These are phyloP conservation scores for Candida methanosorbosa DNA, from an alignment of 805 yeast species.

Conservation along the genomic window DNA sequence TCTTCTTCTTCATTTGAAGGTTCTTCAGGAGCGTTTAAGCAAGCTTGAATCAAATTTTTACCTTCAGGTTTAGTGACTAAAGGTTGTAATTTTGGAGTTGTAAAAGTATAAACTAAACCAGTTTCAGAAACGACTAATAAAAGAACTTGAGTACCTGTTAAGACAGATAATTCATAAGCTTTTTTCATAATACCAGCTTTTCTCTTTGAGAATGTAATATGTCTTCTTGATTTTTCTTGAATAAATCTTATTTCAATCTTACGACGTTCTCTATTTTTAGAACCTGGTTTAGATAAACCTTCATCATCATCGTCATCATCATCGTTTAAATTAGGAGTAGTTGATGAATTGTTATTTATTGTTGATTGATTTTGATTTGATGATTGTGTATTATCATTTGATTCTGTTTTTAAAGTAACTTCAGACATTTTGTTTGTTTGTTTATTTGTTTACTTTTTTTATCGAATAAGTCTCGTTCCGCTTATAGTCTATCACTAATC, in stretches of 20 bases:
- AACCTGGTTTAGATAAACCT: constrained; percentile 34
- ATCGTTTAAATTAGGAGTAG: not conserved
- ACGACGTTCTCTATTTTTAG: constrained; percentile 46
- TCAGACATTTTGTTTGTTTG: too few relatives aligned
- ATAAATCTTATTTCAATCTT: constrained; percentile 96
- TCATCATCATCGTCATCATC: constrained; percentile 46
- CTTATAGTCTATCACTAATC: too few relatives aligned
- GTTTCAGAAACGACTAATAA: constrained; percentile 94
- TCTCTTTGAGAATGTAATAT: constrained; percentile 95
- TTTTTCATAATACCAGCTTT: constrained; percentile 99
- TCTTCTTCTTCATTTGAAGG: constrained; percentile 54
- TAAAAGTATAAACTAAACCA: constrained; percentile 96
- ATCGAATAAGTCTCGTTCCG: too few relatives aligned
- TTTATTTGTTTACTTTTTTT: too few relatives aligned
- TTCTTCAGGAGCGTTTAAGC: constrained; percentile 94
- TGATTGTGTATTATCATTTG: too few relatives aligned
- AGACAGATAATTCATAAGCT: constrained; percentile 94
- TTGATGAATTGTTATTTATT: not conserved
- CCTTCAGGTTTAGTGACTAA: constrained; percentile 97
- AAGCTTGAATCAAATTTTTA: constrained; percentile 91
- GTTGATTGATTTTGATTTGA: too few relatives aligned
- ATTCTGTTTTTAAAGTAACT: too few relatives aligned
- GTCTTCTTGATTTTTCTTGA: constrained; percentile 96
- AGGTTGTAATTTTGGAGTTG: constrained; percentile 98
- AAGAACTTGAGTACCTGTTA: constrained; percentile 96